Conservation (phyloP, 805 yeast species). For the Yarrowia hollandica region DNA sequence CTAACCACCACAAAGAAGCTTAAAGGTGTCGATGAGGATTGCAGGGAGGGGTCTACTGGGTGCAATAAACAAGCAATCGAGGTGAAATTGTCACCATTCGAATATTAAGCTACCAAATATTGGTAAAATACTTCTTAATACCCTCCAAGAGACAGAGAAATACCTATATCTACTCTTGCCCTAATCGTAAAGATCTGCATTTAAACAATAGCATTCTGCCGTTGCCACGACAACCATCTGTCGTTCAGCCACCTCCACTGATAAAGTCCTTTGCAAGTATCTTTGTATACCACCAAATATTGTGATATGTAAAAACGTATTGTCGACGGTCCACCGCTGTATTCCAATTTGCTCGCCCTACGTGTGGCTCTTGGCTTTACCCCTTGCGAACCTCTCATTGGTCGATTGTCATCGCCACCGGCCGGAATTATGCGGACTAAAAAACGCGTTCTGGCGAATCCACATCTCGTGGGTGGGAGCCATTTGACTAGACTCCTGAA, state of each 20-base stretch:
- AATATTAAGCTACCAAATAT: too few species aligned
- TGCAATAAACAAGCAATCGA: too few species aligned
- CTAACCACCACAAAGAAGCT: slow-evolving; percentile 3
- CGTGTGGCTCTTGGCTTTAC: neutral
- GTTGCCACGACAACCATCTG: slow-evolving; percentile 1
- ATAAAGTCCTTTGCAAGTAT: too few species aligned
- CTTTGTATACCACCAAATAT: too few species aligned
- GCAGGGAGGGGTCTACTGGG: neutral
- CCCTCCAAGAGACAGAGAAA: too few species aligned
- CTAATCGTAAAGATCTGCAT: neutral
- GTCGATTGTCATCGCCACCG: slow-evolving; percentile 24
- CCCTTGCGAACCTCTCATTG: slow-evolving; percentile 7
- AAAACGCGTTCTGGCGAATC: too few species aligned
- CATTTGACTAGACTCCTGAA: neutral
- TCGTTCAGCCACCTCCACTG: too few species aligned
- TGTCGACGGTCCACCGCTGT: neutral
- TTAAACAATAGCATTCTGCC: neutral
- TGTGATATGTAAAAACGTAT: neutral
- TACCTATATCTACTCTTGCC: neutral
- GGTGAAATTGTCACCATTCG: too few species aligned
- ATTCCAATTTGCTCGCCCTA: neutral
- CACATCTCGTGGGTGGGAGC: neutral
- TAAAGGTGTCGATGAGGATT: slow-evolving; percentile 1
- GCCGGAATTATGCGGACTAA: slow-evolving; percentile 20
- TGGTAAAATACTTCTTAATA: too few species aligned